Evolutionary conservation across 2,329 filamentous ascomycete species (phyloP).

Genomic region (Pyricularia grisea): DNA sequence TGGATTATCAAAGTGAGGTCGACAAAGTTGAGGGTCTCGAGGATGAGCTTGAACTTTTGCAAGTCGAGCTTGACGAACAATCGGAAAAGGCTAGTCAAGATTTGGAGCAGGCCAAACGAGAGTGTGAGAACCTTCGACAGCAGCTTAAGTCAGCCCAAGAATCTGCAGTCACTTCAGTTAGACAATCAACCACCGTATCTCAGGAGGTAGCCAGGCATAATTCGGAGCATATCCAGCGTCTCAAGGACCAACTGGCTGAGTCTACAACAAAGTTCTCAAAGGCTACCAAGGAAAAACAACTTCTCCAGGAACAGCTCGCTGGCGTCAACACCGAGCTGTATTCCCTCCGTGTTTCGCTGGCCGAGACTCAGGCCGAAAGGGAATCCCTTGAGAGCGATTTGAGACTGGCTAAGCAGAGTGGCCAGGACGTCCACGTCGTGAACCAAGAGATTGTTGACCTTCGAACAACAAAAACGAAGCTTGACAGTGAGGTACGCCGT

Average conservation of each 20-base stretch:
- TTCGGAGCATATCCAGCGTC: constrained; percentile 35
- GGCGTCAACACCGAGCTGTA: constrained; percentile 51
- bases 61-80: constrained; percentile 56
- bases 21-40: constrained; percentile 61
- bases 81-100: constrained; percentile 46
- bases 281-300: constrained; percentile 50
- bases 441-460: constrained; percentile 63
- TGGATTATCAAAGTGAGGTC: constrained; percentile 50
- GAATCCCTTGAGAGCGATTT: constrained; percentile 57
- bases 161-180: constrained; percentile 15
- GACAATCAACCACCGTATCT: constrained; percentile 19
- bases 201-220: constrained; percentile 24
- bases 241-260: constrained; percentile 49
- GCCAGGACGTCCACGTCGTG: constrained; percentile 48
- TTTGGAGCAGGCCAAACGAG: constrained; percentile 31
- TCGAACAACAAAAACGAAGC: constrained; percentile 31
- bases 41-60: constrained; percentile 68
- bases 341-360: constrained; percentile 43
- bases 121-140: constrained; percentile 31
- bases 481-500: constrained; percentile 4
- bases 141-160: constrained; percentile 28
- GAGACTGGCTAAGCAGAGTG: constrained; percentile 41
- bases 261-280: constrained; percentile 47
- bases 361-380: constrained; percentile 53
- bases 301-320: constrained; percentile 53